A percentile compares a stretch with the other conserved stretches of the same genome.
Conservation (phyloP, 768 basidiomycete species). For the Crepidotus variabilis region DNA sequence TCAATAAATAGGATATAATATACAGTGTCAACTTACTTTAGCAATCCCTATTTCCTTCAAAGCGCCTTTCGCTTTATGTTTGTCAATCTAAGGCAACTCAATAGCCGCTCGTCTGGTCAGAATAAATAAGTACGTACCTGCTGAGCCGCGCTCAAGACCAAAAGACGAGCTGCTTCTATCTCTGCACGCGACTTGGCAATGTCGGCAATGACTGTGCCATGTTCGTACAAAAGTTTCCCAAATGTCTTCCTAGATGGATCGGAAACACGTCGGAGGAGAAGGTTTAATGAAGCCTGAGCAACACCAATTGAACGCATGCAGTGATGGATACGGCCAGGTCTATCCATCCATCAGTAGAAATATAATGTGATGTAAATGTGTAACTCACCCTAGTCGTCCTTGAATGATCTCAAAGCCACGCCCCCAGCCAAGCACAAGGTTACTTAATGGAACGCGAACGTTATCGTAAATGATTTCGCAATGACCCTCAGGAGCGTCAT, state of each 20-base stretch:
- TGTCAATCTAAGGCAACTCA: constrained; percentile 65
- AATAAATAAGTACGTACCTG: constrained; percentile 45
- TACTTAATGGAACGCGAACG: constrained; percentile 81
- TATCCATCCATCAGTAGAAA: constrained; percentile 21
- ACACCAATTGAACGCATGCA: constrained; percentile 97
- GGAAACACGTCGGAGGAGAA: constrained; percentile 90
- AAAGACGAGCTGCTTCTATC: constrained; percentile 81
- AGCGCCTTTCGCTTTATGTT: constrained; percentile 87
- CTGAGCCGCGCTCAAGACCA: constrained; percentile 89
- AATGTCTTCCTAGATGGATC: constrained; percentile 91
- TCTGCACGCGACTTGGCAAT: constrained; percentile 92
- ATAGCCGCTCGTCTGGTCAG: too few species aligned
- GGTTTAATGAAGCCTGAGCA: constrained; percentile 79
- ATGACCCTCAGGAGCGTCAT: constrained; percentile 95
- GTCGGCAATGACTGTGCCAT: constrained; percentile 89
- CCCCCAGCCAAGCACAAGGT: constrained; percentile 90
- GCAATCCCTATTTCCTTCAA: constrained; percentile 97
- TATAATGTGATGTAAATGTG: not conserved
- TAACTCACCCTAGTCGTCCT: constrained; percentile 82
- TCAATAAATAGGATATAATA: not conserved
- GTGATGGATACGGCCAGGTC: constrained; percentile 94
- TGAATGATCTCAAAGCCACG: constrained; percentile 97
- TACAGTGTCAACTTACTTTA: constrained; percentile 56
- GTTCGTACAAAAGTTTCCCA: constrained; percentile 86
- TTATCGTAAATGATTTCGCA: constrained; percentile 94